Conservation (phyloP, 2,329 filamentous ascomycete genomes). For the Endocalyx cinctus region DNA sequence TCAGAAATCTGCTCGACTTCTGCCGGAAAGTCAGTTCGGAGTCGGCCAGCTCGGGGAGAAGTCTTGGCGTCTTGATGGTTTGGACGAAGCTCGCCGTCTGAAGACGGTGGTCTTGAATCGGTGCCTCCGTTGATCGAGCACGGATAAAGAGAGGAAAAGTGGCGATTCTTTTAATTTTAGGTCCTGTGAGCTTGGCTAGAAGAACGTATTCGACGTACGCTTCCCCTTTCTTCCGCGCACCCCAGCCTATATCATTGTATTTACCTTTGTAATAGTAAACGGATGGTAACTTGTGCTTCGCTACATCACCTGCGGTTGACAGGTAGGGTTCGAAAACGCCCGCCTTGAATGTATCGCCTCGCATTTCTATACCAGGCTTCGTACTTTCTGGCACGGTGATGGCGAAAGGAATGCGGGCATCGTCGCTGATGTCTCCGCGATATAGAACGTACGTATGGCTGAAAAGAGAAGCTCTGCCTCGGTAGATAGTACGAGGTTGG, state of each 20-base stretch:
- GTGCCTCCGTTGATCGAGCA: slow-evolving; percentile 1
- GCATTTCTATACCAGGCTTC: slow-evolving; percentile 3
- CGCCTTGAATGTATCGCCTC: slow-evolving; percentile 1
- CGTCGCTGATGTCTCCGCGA: slow-evolving; percentile 1
- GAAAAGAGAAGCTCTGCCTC: slow-evolving; percentile 4
- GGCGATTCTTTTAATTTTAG: slow-evolving; percentile 1
- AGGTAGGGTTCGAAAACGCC: neutral
- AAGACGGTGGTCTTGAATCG: neutral
- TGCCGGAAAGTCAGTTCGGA: slow-evolving; percentile 3
- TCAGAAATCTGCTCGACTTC: slow-evolving; percentile 4
- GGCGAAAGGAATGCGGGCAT: slow-evolving; percentile 2
- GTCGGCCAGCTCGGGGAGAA: slow-evolving; percentile 3
- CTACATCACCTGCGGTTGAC: slow-evolving; percentile 5
- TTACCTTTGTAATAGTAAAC: slow-evolving; percentile 7
- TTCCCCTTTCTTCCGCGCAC: slow-evolving; percentile 1
- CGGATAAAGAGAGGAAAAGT: slow-evolving; percentile 5
- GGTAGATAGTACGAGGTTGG: neutral
- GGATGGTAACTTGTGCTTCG: slow-evolving; percentile 3
- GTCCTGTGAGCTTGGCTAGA: slow-evolving; percentile 3
- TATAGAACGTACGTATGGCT: slow-evolving; percentile 2
- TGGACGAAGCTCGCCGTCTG: neutral
- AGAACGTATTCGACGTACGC: slow-evolving; percentile 11
- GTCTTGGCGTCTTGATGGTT: slow-evolving; percentile 1
- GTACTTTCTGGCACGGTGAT: slow-evolving; percentile 5
- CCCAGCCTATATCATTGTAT: no score